A percentile compares a stretch with the other conserved stretches of the same genome.
Evolutionary conservation across 2,329 filamentous ascomycete species (phyloP).

Genomic region (Pseudogymnoascus sp.): DNA sequence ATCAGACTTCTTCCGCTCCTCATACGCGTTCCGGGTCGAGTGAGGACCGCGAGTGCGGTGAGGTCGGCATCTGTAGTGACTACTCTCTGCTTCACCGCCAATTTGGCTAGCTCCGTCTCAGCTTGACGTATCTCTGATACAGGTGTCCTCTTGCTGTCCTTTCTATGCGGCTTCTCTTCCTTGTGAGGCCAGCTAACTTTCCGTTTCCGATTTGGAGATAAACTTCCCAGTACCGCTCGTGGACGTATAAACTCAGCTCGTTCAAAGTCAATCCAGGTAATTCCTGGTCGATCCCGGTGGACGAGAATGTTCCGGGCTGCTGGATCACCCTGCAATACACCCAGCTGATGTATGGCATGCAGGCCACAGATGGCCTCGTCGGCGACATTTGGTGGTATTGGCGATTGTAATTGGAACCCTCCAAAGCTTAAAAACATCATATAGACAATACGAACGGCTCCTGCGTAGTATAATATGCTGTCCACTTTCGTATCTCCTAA

Average conservation of each 20-base stretch:
- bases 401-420: background rate
- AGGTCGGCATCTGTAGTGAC: conserved; percentile 1
- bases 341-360: background rate
- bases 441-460: background rate
- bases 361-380: background rate
- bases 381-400: background rate
- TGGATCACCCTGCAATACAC: background rate
- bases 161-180: background rate
- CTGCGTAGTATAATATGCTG: background rate
- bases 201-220: conserved; percentile 1
- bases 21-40: background rate
- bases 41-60: too few relatives aligned
- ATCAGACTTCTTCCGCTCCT: background rate
- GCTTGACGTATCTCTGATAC: background rate
- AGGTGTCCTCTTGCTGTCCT: background rate
- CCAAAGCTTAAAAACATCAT: background rate
- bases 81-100: background rate
- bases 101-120: conserved; percentile 1
- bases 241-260: background rate
- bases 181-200: background rate
- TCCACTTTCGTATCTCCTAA: conserved; percentile 23
- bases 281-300: background rate
- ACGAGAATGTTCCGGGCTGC: background rate
- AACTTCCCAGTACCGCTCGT: background rate
- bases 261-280: background rate